Evolutionary conservation across 2,329 filamentous ascomycete genomes (phyloP), one percentile per base, ranked within the genome.

Genomic region (Sordariomycetes sp.): DNA sequence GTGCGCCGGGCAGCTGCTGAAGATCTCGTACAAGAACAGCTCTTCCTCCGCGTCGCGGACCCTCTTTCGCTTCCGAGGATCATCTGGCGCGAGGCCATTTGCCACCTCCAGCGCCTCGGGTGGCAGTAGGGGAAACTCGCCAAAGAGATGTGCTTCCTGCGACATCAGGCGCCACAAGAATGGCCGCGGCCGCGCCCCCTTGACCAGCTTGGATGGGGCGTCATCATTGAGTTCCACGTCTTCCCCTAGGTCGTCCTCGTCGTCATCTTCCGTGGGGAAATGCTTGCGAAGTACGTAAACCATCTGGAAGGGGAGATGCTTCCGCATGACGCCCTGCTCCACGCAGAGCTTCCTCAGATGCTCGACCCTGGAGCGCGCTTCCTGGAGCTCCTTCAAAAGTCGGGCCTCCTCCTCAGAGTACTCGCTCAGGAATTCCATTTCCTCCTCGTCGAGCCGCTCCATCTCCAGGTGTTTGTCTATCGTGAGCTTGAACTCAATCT

Each of bases 81-180:
- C 62, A 51, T 69, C 65, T 3, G 66, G 61, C 0, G 74, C 72
- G 11, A 79, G 65, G 7, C 65, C 65, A 20, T 71, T 62, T 1
- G 75, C 74, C 18, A 65, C 66, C 57, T 67, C 69, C 14, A 80
- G 65, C 3, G 75, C 77, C 10, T 66, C 65, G n/a, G 69, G 60
- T 1, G 76, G 68, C 0, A 76, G 76, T 46, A 73, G 62, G 3
- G 74, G 76, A 24, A 68, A 65, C 8, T 64, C 51, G 2, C 69
- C 64, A 34, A 80, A 64, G 1, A 79, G 59, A 57, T 81, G 72
- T 24, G 73, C 70, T 1, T 77, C 78, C 52, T 76, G 77, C 7
- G 76, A 76, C n/a, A 81, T 67, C 8, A 82, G 68, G 28, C 74
- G 67, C 8, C 75, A 68, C 57, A 79, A 80, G 10, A 64, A 63